Conservation (phyloP, 768 basidiomycete species). For the Trametes elegans region DNA sequence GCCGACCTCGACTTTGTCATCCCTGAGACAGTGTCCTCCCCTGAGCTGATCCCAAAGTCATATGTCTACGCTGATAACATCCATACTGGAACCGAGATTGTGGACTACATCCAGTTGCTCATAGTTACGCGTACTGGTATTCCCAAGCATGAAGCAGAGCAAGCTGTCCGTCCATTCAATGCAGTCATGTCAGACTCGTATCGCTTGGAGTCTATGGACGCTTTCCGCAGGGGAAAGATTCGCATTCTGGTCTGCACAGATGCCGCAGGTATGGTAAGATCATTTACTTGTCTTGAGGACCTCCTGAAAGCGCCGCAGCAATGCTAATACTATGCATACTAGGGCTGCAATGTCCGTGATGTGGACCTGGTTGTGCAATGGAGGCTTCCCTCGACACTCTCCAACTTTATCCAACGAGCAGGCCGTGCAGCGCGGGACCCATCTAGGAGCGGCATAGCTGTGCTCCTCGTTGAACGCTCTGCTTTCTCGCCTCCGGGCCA, state of each 20-base stretch:
- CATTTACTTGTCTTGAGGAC: no score
- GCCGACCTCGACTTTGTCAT: constrained; percentile 29
- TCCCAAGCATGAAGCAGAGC: neutral
- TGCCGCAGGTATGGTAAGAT: constrained; percentile 24
- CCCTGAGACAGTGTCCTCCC: neutral
- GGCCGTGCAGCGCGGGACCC: constrained; percentile 31
- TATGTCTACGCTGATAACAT: constrained; percentile 29
- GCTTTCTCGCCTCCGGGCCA: neutral
- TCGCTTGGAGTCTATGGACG: constrained; percentile 14
- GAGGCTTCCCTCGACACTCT: constrained; percentile 32
- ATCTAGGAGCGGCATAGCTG: constrained; percentile 1
- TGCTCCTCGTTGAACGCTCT: constrained; percentile 3
- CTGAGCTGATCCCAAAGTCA: constrained; percentile 24
- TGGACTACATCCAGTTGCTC: constrained; percentile 15
- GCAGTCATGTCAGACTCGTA: constrained; percentile 19
- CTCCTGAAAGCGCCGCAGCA: no score
- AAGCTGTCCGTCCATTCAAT: constrained; percentile 23
- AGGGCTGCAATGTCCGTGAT: constrained; percentile 27
- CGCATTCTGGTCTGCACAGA: constrained; percentile 26
- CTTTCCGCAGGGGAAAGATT: constrained; percentile 16
- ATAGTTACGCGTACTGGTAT: neutral
- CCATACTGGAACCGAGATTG: constrained; percentile 11
- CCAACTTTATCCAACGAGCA: constrained; percentile 33
- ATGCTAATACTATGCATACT: neutral
- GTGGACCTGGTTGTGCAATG: constrained; percentile 39